A percentile compares a stretch with the other conserved stretches of the same genome.
Conservation (phyloP, 345 rosid species). For the Eucalyptus erythrocorys region DNA sequence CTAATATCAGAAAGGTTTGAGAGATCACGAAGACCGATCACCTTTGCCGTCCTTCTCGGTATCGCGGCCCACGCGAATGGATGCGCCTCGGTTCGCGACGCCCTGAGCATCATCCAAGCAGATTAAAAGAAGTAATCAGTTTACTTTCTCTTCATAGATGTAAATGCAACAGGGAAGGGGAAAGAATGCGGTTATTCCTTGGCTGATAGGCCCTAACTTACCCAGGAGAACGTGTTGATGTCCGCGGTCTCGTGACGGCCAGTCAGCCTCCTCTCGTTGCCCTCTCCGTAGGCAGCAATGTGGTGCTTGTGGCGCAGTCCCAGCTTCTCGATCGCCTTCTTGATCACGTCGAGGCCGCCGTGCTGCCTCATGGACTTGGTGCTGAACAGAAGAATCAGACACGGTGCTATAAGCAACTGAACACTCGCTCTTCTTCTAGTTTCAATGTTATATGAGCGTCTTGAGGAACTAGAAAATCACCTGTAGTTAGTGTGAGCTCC, state of each 20-base stretch:
- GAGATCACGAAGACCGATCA: neutral
- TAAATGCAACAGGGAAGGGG: neutral
- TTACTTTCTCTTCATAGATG: accelerated
- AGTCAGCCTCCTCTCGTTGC: constrained; percentile 70
- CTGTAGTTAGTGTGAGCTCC: constrained; percentile 94
- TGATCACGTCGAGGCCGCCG: constrained; percentile 52
- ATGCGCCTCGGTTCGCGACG: constrained; percentile 83
- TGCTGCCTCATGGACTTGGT: constrained; percentile 80
- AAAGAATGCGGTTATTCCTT: neutral
- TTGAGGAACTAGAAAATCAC: neutral
- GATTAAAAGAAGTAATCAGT: neutral
- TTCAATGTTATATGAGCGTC: accelerated
- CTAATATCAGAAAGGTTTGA: neutral
- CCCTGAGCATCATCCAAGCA: constrained; percentile 18
- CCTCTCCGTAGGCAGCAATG: constrained; percentile 73
- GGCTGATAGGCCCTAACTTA: neutral
- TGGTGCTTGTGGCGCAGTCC: constrained; percentile 65
- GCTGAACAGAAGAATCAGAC: constrained; percentile 4
- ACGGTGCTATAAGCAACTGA: neutral
- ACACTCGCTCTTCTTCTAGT: neutral
- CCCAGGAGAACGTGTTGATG: constrained; percentile 71
- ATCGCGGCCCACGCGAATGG: constrained; percentile 69
- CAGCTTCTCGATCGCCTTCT: constrained; percentile 70
- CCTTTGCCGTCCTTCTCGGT: constrained; percentile 66
- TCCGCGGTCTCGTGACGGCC: constrained; percentile 83